These are phyloP conservation scores for Neurospora sp. DNA, from an alignment of 495 filamentous ascomycete species.

Conservation along the genomic window DNA sequence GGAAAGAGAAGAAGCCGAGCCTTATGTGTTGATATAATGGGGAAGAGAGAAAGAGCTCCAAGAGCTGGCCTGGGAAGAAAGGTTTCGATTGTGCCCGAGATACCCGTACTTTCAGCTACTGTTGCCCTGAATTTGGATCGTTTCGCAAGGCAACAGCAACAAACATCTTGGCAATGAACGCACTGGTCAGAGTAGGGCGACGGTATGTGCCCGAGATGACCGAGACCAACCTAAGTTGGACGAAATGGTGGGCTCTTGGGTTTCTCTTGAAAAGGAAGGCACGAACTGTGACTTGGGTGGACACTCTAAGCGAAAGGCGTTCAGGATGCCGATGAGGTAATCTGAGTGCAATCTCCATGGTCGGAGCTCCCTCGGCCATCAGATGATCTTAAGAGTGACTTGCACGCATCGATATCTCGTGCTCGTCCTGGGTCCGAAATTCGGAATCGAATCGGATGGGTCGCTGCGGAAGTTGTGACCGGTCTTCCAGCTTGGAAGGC, in stretches of 20 bases:
- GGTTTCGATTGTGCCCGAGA: background rate
- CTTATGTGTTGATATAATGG: background rate
- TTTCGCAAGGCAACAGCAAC: background rate
- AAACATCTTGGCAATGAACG: background rate
- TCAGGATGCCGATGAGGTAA: background rate
- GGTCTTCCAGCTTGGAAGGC: background rate
- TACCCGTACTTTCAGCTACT: background rate
- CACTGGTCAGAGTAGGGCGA: background rate
- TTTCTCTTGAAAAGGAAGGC: background rate
- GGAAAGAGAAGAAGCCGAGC: background rate
- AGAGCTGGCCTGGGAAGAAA: background rate
- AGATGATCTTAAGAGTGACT: background rate
- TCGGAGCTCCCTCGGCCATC: background rate
- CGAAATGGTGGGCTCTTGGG: background rate
- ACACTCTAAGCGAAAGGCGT: background rate
- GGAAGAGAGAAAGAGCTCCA: background rate
- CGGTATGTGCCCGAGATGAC: background rate
- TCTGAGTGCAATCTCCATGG: background rate
- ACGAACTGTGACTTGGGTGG: background rate
- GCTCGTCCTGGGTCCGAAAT: background rate
- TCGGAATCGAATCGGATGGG: background rate
- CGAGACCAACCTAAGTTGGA: background rate
- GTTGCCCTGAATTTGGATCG: background rate
- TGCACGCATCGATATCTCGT: background rate
- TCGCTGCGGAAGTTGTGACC: background rate